A percentile compares a stretch with the other conserved stretches of the same genome.
These are phyloP conservation scores for Ceratonia siliqua DNA, from an alignment of 306 rosid species.

Conservation along the genomic window DNA sequence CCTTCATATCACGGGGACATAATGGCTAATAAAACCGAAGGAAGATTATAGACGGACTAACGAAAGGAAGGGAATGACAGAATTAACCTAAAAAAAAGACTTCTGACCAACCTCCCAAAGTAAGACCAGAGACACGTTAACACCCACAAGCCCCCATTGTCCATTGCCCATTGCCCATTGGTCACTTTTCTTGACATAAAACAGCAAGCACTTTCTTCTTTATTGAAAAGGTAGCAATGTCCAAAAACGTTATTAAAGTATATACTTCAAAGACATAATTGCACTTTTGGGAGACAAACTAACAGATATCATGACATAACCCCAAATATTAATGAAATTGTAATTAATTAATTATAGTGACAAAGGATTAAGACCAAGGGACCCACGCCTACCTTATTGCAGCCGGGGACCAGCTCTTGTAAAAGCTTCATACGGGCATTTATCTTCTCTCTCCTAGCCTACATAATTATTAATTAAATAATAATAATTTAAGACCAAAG, in stretches of 20 bases:
- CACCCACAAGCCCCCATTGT: no score
- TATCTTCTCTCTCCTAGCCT: conserved; percentile 99
- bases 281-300: conserved; percentile 54
- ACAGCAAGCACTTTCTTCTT: conserved; percentile 46
- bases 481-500: neutral
- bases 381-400: conserved; percentile 74
- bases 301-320: conserved; percentile 40
- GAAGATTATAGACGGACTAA: conserved; percentile 3
- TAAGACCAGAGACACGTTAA: conserved; percentile 4
- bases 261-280: conserved; percentile 39
- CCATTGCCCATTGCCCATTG: neutral
- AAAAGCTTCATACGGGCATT: conserved; percentile 95
- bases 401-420: conserved; percentile 98
- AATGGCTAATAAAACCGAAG: neutral
- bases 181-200: conserved; percentile 58
- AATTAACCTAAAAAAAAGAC: conserved; percentile 41
- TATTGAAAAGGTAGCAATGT: conserved; percentile 46
- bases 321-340: conserved; percentile 37
- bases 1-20: no score
- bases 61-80: conserved; percentile 27
- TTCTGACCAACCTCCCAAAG: conserved; percentile 32
- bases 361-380: conserved; percentile 38
- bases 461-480: conserved; percentile 4
- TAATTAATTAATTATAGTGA: conserved; percentile 30
- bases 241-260: conserved; percentile 48